Percentiles rank a stretch among this genome's conserved stretches.
Evolutionary conservation across 1,139 yeast species (phyloP).

Genomic region (Yamadazyma sp.): DNA sequence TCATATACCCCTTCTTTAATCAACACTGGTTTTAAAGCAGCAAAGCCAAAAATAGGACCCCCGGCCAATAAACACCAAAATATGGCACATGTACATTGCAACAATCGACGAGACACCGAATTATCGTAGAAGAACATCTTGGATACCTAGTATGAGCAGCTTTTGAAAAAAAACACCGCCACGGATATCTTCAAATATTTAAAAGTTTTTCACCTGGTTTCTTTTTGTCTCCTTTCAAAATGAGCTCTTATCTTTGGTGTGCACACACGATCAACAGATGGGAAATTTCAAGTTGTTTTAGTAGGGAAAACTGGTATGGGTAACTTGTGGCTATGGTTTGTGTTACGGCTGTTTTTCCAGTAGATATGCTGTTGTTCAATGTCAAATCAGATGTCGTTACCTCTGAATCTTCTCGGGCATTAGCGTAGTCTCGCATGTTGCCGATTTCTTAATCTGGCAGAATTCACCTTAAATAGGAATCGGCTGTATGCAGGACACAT

Average conservation of each 20-base stretch:
- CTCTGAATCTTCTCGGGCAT: background rate
- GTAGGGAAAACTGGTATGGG: too few relatives aligned
- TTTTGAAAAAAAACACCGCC: background rate
- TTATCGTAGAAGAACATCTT: conserved; percentile 19
- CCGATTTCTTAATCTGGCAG: background rate
- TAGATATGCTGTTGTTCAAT: background rate
- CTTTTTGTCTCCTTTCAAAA: too few relatives aligned
- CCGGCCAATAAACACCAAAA: conserved; percentile 46
- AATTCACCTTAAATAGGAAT: too few relatives aligned
- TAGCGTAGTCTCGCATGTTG: conserved; percentile 1
- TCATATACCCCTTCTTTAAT: conserved; percentile 42
- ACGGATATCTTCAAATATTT: background rate
- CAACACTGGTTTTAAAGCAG: conserved; percentile 46
- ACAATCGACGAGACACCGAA: conserved; percentile 18
- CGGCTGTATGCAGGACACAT: too few relatives aligned
- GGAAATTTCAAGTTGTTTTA: too few relatives aligned
- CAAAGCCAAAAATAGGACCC: conserved; percentile 50
- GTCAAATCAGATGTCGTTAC: background rate
- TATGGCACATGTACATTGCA: conserved; percentile 38
- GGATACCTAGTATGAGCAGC: too few relatives aligned
- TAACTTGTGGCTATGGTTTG: background rate
- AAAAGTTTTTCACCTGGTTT: background rate
- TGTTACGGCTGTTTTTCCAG: too few relatives aligned
- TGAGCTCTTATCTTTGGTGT: too few relatives aligned
- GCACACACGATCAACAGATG: too few relatives aligned